These are phyloP conservation scores for Paragyromitra xinjiangensis DNA, from an alignment of 495 filamentous ascomycete species.

Conservation along the genomic window DNA sequence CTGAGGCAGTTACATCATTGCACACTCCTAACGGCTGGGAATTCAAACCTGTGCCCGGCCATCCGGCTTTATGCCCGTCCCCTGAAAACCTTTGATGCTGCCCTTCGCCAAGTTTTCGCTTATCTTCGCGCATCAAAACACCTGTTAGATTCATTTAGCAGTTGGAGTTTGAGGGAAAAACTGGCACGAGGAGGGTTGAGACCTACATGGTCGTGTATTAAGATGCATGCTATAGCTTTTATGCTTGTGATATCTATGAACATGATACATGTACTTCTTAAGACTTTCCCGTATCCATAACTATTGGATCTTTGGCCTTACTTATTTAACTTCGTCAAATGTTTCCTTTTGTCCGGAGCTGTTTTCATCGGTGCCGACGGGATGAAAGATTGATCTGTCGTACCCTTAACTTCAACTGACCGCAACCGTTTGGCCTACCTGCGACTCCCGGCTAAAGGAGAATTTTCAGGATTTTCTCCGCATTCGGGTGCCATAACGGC, in stretches of 20 bases:
- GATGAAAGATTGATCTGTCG: slow-evolving; percentile 16
- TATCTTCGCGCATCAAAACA: slow-evolving; percentile 11
- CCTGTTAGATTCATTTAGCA: neutral
- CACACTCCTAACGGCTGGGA: neutral
- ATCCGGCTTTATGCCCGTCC: neutral
- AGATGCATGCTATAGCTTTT: slow-evolving; percentile 29
- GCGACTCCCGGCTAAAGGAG: slow-evolving; percentile 26
- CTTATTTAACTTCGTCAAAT: slow-evolving; percentile 38
- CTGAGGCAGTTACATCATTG: neutral
- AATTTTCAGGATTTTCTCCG: slow-evolving; percentile 15
- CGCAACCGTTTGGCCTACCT: slow-evolving; percentile 13
- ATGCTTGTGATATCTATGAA: slow-evolving; percentile 21
- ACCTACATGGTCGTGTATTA: neutral
- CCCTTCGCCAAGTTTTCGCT: slow-evolving; percentile 11
- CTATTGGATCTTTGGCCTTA: slow-evolving; percentile 13
- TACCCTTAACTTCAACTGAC: slow-evolving; percentile 16
- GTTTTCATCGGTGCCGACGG: slow-evolving; percentile 15
- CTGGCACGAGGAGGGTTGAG: neutral
- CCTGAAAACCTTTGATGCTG: neutral
- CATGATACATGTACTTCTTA: neutral
- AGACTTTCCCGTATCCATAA: neutral
- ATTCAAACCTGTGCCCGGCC: slow-evolving; percentile 4
- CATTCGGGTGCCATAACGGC: slow-evolving; percentile 21
- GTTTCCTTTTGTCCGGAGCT: slow-evolving; percentile 32
- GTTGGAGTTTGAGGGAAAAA: neutral